Conservation (phyloP, 345 rosid species). For the Lumnitzera littorea region DNA sequence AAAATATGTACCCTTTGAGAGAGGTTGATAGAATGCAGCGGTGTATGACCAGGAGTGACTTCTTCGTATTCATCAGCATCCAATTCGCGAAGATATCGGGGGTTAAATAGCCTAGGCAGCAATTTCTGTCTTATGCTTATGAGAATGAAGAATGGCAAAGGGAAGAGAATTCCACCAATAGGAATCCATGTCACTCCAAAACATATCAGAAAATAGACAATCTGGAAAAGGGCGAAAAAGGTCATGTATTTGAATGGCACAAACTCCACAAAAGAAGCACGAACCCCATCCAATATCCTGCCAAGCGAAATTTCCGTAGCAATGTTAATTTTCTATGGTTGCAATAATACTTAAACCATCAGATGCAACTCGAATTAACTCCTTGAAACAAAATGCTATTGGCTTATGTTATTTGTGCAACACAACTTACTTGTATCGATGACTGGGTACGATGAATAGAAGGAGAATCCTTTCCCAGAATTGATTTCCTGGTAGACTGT, state of each 20-base stretch:
- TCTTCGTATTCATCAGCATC: conserved; percentile 90
- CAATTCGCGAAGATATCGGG: conserved; percentile 41
- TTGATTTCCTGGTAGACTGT: conserved; percentile 86
- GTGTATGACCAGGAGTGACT: conserved; percentile 26
- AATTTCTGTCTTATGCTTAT: conserved; percentile 59
- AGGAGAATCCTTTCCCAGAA: conserved; percentile 75
- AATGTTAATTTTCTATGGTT: neutral
- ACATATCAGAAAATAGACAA: conserved; percentile 54
- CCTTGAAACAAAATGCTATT: neutral
- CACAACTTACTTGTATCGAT: conserved; percentile 60
- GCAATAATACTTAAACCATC: no score
- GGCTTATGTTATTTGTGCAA: no score
- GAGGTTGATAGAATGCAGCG: conserved; percentile 26
- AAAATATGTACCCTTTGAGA: conserved; percentile 23
- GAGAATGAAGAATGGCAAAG: conserved; percentile 75
- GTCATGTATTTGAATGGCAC: conserved; percentile 56
- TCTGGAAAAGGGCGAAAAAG: conserved; percentile 52
- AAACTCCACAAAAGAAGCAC: conserved; percentile 67
- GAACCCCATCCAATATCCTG: conserved; percentile 66
- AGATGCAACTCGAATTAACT: no score
- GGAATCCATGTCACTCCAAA: conserved; percentile 87
- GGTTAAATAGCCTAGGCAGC: conserved; percentile 54
- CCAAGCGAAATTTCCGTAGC: neutral
- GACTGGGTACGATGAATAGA: conserved; percentile 47
- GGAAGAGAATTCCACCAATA: conserved; percentile 75